Base-by-base conservation (phyloP, 306 rosid species). In the Boehmeria nivea region DNA sequence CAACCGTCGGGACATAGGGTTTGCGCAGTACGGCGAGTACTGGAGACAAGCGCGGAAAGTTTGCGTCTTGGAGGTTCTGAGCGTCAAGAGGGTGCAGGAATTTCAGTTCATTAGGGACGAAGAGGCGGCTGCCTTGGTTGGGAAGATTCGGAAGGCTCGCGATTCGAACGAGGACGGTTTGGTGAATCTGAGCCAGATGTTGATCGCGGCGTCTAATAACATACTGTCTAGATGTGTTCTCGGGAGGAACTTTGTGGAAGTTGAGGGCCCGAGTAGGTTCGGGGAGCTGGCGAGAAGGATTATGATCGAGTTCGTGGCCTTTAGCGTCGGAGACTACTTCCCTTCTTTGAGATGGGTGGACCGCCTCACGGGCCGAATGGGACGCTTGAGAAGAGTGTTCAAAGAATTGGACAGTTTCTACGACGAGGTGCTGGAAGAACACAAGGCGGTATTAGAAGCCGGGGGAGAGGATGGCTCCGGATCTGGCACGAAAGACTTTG, bases 311-410 rank as follows among this genome's bases (percentile, higher is more conserved):
- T 0, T 73, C 0, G 0, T 3, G 17, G 26, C 56, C 20, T 79
- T 71, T 24, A 14, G 71, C 12, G 47, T 74, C 6, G 69, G 75
- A 20, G 77, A 83, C 63, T 63, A 26, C 42, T 76, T 59, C 43
- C 83, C 77, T 45, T 50, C 19, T 6, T 54, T 79, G 42, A 23
- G 61, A 15, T 79, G 83, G 83, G 1, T 80, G 26, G 86, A 77
- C 43, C 16, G 13, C 55, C 33, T 80, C 2, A 74, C 57, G 0
- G 82, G 82, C 0, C 36, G 39, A 1, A 36, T 48, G 15, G 18
- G 46, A 0, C 8, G 53, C 0, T 22, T 83, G 8, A 74, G 64
- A 40, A 17, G 54, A 8, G 40, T 57, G 17, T 62, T 45, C 13
- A 0, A 0, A 12, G 58, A 43, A 5, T 5, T 75, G 2, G 82